A percentile compares a stretch with the other conserved stretches of the same genome.
Evolutionary conservation across 1,284 basidiomycete genomes (phyloP).

Genomic region (Ceratobasidium sp.): DNA sequence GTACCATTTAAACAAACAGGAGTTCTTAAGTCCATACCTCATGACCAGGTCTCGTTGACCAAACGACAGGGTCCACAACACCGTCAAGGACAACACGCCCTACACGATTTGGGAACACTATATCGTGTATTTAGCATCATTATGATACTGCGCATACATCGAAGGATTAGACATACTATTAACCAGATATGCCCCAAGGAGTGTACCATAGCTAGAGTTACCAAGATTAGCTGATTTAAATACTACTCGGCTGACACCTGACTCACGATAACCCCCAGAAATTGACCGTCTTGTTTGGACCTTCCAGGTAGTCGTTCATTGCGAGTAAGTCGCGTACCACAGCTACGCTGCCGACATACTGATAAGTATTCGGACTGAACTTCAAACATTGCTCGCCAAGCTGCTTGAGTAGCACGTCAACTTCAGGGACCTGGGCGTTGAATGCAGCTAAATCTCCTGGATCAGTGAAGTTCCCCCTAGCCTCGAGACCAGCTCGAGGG

Average conservation of each 20-base stretch:
- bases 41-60: not conserved
- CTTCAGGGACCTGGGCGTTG: constrained; percentile 25
- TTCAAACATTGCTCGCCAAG: constrained; percentile 37
- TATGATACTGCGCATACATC: not conserved
- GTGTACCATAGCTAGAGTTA: constrained; percentile 45
- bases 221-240: not conserved
- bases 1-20: not conserved
- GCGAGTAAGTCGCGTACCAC: constrained; percentile 37
- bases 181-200: constrained; percentile 44
- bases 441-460: constrained; percentile 41
- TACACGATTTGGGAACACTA: constrained; percentile 33
- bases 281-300: constrained; percentile 1
- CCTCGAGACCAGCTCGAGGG: constrained; percentile 34
- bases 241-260: not conserved
- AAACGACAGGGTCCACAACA: constrained; percentile 19
- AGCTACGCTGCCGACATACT: not conserved
- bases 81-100: constrained; percentile 31
- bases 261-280: constrained; percentile 43
- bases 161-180: constrained; percentile 32
- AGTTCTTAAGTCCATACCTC: constrained; percentile 1
- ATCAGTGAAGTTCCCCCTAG: constrained; percentile 36
- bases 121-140: too few relatives aligned
- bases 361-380: constrained; percentile 3
- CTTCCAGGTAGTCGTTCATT: constrained; percentile 25
- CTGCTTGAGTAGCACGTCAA: constrained; percentile 3